Conservation (phyloP, 495 filamentous ascomycete species). For the Talaromyces proteolyticus region DNA sequence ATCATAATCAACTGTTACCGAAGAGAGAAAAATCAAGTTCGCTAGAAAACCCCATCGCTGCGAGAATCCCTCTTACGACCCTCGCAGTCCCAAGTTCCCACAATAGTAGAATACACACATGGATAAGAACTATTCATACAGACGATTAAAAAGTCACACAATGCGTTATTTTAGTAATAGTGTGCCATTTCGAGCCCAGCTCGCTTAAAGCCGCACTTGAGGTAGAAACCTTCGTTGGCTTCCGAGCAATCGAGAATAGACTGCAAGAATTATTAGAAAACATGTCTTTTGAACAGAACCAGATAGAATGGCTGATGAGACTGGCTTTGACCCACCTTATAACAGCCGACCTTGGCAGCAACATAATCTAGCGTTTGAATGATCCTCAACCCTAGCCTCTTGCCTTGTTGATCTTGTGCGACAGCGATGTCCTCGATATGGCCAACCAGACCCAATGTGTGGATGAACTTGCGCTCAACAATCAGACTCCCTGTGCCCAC, state of each 20-base stretch:
- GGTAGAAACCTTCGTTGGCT: slow-evolving; percentile 94
- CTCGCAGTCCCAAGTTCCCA: neutral
- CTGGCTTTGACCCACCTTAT: slow-evolving; percentile 61
- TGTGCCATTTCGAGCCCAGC: slow-evolving; percentile 97
- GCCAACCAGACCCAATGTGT: slow-evolving; percentile 58
- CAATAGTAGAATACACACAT: neutral
- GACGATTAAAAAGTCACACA: slow-evolving; percentile 18
- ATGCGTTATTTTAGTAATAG: slow-evolving; percentile 58
- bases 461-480: slow-evolving; percentile 58
- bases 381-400: slow-evolving; percentile 87
- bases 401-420: slow-evolving; percentile 87
- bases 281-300: slow-evolving; percentile 2
- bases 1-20: neutral
- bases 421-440: slow-evolving; percentile 99
- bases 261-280: slow-evolving; percentile 23
- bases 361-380: slow-evolving; percentile 93
- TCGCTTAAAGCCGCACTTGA: slow-evolving; percentile 94
- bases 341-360: slow-evolving; percentile 79
- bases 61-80: neutral
- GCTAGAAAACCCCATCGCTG: neutral
- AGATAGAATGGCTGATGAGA: neutral
- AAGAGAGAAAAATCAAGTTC: neutral
- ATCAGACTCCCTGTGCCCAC: slow-evolving; percentile 86
- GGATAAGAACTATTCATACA: neutral
- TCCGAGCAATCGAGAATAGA: slow-evolving; percentile 72